Evolutionary conservation across 2,329 filamentous ascomycete species (phyloP).

Genomic region (Ascosphaera pollenicola): DNA sequence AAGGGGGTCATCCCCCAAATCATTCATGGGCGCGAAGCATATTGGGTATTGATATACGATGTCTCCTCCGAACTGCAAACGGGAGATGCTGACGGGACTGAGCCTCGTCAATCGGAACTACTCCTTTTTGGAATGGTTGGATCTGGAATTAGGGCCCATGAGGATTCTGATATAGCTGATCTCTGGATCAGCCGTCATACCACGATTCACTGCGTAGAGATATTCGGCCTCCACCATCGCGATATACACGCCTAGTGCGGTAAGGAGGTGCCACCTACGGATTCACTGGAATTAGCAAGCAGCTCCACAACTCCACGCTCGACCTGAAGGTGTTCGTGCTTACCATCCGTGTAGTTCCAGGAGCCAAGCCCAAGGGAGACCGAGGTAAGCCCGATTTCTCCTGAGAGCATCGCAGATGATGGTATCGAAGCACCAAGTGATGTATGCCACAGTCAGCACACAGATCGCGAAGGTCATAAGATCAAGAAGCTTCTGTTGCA

Average conservation of each 20-base stretch:
- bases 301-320: too few relatives aligned
- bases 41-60: too few relatives aligned
- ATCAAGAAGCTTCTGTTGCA: conserved; percentile 2
- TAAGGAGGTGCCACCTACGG: conserved; percentile 6
- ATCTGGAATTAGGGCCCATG: too few relatives aligned
- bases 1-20: too few relatives aligned
- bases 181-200: too few relatives aligned
- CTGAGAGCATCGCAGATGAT: conserved; percentile 7
- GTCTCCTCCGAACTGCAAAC: too few relatives aligned
- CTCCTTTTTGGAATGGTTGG: too few relatives aligned
- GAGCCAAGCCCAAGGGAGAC: conserved; percentile 8
- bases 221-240: conserved; percentile 5
- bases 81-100: too few relatives aligned
- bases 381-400: conserved; percentile 5
- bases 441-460: background rate
- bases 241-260: conserved; percentile 4
- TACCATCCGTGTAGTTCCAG: conserved; percentile 11
- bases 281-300: background rate
- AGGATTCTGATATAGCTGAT: too few relatives aligned
- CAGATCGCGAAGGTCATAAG: too few relatives aligned
- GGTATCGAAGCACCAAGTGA: conserved; percentile 9
- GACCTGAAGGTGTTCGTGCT: background rate
- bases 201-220: conserved; percentile 2
- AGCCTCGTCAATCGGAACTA: too few relatives aligned
- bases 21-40: too few relatives aligned